These are phyloP conservation scores for Echria macrotheca DNA, from an alignment of 495 filamentous ascomycete genomes.

Conservation along the genomic window DNA sequence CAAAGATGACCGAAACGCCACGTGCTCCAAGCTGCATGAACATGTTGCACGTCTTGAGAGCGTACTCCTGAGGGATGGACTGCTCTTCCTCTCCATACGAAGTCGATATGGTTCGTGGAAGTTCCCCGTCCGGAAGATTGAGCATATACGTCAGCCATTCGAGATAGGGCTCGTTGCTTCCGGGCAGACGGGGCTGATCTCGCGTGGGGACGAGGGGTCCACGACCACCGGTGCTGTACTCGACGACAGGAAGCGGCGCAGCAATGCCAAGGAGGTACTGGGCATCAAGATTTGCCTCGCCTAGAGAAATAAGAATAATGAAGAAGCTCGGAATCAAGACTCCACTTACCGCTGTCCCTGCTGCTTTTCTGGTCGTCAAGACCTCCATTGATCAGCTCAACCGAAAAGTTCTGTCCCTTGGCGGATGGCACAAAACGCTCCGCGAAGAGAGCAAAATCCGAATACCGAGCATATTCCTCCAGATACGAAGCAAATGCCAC, in stretches of 20 bases:
- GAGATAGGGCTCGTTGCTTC: slow-evolving; percentile 74
- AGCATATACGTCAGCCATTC: slow-evolving; percentile 59
- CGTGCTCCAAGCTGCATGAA: slow-evolving; percentile 60
- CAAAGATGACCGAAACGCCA: slow-evolving; percentile 70
- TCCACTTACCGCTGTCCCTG: slow-evolving; percentile 21
- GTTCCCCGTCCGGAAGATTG: slow-evolving; percentile 30
- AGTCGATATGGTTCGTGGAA: slow-evolving; percentile 72
- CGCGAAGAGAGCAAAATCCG: slow-evolving; percentile 51
- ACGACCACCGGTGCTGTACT: slow-evolving; percentile 40
- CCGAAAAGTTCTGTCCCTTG: slow-evolving; percentile 52
- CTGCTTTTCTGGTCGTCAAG: slow-evolving; percentile 37
- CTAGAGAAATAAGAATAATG: background rate
- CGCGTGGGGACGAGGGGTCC: slow-evolving; percentile 54
- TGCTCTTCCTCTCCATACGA: slow-evolving; percentile 82
- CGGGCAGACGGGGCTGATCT: slow-evolving; percentile 42
- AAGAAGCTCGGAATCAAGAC: background rate
- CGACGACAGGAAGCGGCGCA: slow-evolving; percentile 32
- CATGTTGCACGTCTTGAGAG: slow-evolving; percentile 64
- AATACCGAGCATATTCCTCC: slow-evolving; percentile 55
- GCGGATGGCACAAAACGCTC: slow-evolving; percentile 42
- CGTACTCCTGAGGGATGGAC: slow-evolving; percentile 63
- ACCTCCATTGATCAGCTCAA: slow-evolving; percentile 55
- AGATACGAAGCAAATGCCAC: slow-evolving; percentile 44
- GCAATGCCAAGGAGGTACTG: slow-evolving; percentile 59
- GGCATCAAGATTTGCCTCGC: slow-evolving; percentile 72